These are phyloP conservation scores for Leucaena leucocephala DNA, from an alignment of 306 rosid genomes.

Conservation along the genomic window DNA sequence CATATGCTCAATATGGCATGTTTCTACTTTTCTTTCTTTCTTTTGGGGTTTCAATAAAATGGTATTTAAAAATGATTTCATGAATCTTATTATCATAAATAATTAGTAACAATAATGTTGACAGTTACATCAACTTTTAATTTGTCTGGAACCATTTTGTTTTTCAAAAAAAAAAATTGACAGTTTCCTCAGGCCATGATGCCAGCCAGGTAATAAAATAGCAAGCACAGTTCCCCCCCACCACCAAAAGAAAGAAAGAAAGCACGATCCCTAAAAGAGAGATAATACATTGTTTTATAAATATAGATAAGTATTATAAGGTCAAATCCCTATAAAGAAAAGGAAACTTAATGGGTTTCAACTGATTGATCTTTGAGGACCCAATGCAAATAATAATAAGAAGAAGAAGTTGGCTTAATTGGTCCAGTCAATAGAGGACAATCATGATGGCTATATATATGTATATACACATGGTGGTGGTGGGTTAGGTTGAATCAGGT, in stretches of 20 bases:
- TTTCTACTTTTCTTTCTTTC: not conserved
- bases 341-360: too few species aligned
- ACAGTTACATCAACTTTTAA: not conserved
- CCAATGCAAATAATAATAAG: too few species aligned
- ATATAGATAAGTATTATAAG: too few species aligned
- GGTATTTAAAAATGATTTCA: not conserved
- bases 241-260: too few species aligned
- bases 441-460: not conserved
- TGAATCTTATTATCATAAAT: not conserved
- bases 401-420: not conserved
- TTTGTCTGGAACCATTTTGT: not conserved
- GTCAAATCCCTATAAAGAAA: too few species aligned
- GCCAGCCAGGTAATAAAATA: not conserved
- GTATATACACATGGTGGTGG: not conserved
- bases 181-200: not conserved
- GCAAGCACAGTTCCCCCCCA: too few species aligned
- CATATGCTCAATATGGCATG: not conserved
- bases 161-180: too few species aligned
- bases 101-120: not conserved
- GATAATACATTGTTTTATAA: too few species aligned
- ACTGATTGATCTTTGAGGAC: too few species aligned
- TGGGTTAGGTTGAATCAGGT: constrained; percentile 2
- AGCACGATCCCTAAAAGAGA: too few species aligned
- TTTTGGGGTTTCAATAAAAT: not conserved
- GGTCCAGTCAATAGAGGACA: not conserved